A percentile compares a stretch with the other conserved stretches of the same genome.
Evolutionary conservation across 768 basidiomycete species (phyloP).

Genomic region (Cubamyces lactineus): DNA sequence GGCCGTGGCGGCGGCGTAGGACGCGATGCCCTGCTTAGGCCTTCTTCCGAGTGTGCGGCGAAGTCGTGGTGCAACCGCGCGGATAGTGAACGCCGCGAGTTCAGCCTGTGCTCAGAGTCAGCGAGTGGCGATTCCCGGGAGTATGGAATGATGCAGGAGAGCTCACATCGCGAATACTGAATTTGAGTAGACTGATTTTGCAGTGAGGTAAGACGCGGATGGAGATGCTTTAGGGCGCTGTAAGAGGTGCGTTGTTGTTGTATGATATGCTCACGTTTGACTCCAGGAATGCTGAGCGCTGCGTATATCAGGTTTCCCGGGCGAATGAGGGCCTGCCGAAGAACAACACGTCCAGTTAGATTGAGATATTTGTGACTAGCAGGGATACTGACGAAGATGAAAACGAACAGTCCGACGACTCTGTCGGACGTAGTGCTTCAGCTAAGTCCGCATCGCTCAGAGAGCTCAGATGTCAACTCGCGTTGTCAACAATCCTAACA

Average conservation of each 20-base stretch:
- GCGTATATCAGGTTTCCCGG: not conserved
- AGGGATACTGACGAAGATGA: not conserved
- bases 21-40: not conserved
- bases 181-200: not conserved
- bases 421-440: not conserved
- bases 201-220: not conserved
- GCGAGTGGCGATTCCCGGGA: too few relatives aligned
- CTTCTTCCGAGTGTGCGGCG: not conserved
- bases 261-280: not conserved
- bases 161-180: conserved; percentile 3
- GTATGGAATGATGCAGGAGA: not conserved
- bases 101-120: not conserved
- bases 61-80: not conserved
- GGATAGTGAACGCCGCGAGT: not conserved
- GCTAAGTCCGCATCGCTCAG: too few relatives aligned
- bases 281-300: conserved; percentile 1
- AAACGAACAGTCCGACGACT: not conserved
- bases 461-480: not conserved
- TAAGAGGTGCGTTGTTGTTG: not conserved
- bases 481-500: not conserved
- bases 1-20: not conserved
- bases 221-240: too few relatives aligned
- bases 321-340: not conserved
- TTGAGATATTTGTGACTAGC: too few relatives aligned
- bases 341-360: not conserved